Evolutionary conservation across 2,329 filamentous ascomycete genomes (phyloP), one percentile per base, ranked within the genome.

Genomic region (Exophiala sideris): DNA sequence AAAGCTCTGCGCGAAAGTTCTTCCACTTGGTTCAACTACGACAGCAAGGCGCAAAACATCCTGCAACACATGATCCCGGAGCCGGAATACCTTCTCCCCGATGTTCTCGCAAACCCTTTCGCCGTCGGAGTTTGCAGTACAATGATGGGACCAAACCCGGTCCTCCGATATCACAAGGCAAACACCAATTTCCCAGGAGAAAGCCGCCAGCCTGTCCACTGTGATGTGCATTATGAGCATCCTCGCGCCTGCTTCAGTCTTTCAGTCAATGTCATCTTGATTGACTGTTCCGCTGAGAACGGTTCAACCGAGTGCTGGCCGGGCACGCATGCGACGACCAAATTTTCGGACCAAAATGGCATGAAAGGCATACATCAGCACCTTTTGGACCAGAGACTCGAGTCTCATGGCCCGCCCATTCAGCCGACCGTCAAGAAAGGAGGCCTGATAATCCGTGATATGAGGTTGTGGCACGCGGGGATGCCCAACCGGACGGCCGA

Each of bases 381-480:
- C 1, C 58, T 71, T 5, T 54, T 71, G 14, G 66, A 69, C 21
- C 56, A 62, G 29, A 62, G 71, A 12, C 61, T 68, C 3, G 62
- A 63, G 48, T 52, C 68, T 3, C 49, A 67, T 2, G 54, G 60
- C 9, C 68, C 69, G 1, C 71, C 71, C 0, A 57, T 74, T 6
- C 73, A 76, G 61, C 71, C 72, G 0, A 64, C 54, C 1, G 65
- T 78, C 6, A 70, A 69, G 18, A 76, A 76, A 46, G 81, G 82
- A 0, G 77, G 79, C 32, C 65, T 85, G 14, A 71, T 85, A 29
- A 63, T 86, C 33, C 73, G 83, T 1, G 83, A 86, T 63, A 66
- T 86, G 52, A 71, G 82, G 33, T 73, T 84, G 3, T 86, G 83
- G 82, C 82, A 86, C 64, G 81, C 80, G 0, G 83, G 82, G 0